Evolutionary conservation across 2,329 filamentous ascomycete genomes (phyloP), one percentile per base, ranked within the genome.

Genomic region (Metarhizium humberi): DNA sequence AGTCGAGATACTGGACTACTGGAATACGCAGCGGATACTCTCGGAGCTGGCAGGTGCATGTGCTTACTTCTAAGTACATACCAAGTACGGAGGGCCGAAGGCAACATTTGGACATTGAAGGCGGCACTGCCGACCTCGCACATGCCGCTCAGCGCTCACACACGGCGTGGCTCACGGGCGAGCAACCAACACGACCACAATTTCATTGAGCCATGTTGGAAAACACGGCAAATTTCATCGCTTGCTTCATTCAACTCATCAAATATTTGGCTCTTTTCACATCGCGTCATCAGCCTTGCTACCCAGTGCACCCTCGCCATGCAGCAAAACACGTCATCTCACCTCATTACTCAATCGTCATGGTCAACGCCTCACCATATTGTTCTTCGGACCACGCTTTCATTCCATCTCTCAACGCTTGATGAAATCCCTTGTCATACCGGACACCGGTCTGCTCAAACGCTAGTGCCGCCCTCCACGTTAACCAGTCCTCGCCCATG

Each of bases 401-500:
- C 59, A 74, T 67, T 0, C 75, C 75, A 18, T 69, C 60, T 40
- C 63, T 57, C 54, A 77, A 38, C 1, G 65, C 64, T 55, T 71
- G 64, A 1, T 60, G 55, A 58, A 78, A 73, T 2, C 58, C 61
- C 1, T 53, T 30, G 50, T 77, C 74, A 53, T 66, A 78, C 25
- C 54, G 56, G 56, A 61, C 66, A 3, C 73, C 75, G 32, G 63
- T 67, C 7, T 68, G 64, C 6, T 58, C 53, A 61, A 64, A 71
- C 1, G 64, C 68, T 10, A 73, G 34, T 55, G 66, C 64, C 20
- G 72, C 69, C 52, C 73, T 65, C 76, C 77, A 79, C 1, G 69
- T 72, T 18, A 79, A 56, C 77, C 77, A 78, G 7, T 69, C 64
- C 58, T 75, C 70, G 0, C 74, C 74, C 64, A 72, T 67, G 3